Evolutionary conservation across 345 rosid species (phyloP).

Genomic region (Psidium guajava): DNA sequence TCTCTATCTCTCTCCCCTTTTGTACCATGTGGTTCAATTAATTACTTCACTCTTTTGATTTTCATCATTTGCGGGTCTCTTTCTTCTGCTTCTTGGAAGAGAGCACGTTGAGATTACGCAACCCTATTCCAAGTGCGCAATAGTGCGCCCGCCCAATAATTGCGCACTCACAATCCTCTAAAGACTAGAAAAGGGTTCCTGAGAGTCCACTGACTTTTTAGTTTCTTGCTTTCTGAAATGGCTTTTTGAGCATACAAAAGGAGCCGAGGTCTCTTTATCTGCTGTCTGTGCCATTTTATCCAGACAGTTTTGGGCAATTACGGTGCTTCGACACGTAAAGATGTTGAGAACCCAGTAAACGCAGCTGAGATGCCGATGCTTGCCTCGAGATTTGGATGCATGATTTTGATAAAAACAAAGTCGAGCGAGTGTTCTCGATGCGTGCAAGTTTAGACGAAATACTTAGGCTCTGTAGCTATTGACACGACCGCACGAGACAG

Average conservation of each 20-base stretch:
- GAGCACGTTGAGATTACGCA: too few relatives aligned
- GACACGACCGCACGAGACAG: background rate
- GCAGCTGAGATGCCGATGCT: background rate
- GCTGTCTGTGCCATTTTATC: background rate
- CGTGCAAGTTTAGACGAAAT: background rate
- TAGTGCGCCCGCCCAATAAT: too few relatives aligned
- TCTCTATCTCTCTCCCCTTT: too few relatives aligned
- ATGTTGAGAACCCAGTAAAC: background rate
- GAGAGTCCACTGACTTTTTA: background rate
- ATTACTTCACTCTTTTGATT: too few relatives aligned
- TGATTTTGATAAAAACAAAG: background rate
- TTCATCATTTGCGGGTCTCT: too few relatives aligned
- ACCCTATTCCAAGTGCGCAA: too few relatives aligned
- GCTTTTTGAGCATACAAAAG: background rate
- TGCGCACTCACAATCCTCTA: background rate
- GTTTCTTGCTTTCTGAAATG: background rate
- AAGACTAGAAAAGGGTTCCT: background rate
- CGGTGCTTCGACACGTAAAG: background rate
- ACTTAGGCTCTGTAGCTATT: background rate
- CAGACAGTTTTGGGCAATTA: background rate
- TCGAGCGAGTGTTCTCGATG: background rate
- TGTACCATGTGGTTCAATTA: too few relatives aligned
- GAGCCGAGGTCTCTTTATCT: background rate
- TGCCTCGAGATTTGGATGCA: background rate
- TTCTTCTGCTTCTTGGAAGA: too few relatives aligned